Evolutionary conservation across 305 asterid species (phyloP), one percentile per base, ranked within the genome.

Genomic region (Solanum hybrid): DNA sequence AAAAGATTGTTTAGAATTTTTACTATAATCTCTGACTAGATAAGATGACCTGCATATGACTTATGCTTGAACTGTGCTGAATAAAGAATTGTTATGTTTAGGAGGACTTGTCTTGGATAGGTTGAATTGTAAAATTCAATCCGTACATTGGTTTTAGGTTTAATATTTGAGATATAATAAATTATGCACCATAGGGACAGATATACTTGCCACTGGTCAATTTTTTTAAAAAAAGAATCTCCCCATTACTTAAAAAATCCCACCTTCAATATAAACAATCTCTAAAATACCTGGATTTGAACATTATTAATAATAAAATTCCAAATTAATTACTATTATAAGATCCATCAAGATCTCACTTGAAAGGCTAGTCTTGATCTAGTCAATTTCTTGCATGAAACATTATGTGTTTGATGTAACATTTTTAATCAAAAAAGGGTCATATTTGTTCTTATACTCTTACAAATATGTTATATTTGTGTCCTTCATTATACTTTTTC

Each of bases 311-410:
- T 31, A 12, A 68, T 27, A 82, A 17, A 51, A 33, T 68, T 57
- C 15, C 22, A 22, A 90, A 77, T 90, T 82, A 70, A 65, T 89
- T 81, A 85, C 41, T 75, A 78, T 29, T 78, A 33, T 89, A 90
- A 81, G 87, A 91, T 93, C 92, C 89, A 72, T 15, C 26, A 79
- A 79, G 87, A 93, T 93, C 93, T 93, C 91, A 75, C 51, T 34
- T 87, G 92, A 92, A 93, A 93, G 90, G 45, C 51, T 39, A 90
- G 92, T 75, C 90, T 88, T 91, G 86, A 80, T 89, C 78, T 73
- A 81, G 92, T 91, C 94, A 91, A 89, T 84, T 10, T 89, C 93
- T 91, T 87, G 91, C 88, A 5, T 84, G 86, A 85, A 87, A 38
- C 77, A 32, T 65, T 88, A 33, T 90, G 36, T 38, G 26, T 70